Base-by-base conservation (phyloP, 192 early-diverging fungal species). In the Ramicandelaber brevisporus region DNA sequence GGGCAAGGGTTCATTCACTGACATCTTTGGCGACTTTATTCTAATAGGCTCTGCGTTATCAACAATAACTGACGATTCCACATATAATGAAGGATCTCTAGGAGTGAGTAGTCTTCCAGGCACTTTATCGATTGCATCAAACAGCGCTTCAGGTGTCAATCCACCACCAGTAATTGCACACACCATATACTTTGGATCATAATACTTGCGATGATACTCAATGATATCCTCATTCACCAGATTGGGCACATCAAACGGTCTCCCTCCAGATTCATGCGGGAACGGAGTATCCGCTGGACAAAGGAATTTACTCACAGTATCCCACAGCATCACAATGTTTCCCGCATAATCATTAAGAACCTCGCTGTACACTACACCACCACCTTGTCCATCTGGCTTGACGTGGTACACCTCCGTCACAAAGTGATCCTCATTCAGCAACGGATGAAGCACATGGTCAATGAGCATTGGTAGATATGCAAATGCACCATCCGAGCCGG, bases 361-460 rank as follows among this genome's bases (percentile, higher is more conserved):
- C 38, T 74, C 61, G 41, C 61, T 56, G 15, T 61, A 60, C 21
- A 87, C 82, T 5, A 87, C 82, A 10, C 82, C 82, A 17, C 79
- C 65, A 21, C 75, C 61, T 34, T 63, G 58, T 3, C 59, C 73
- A 1, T 55, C 44, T 11, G 44, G 59, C 29, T 84, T 76, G 20
- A 69, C 50, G 45, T 84, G 78, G 38, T 74, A 74, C 6, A 87
- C 80, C 17, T 79, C 72, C 17, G 71, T 79, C 29, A 68, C 52
- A 38, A 79, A 83, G 34, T 81, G 70, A 14, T 57, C 55, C 17
- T 71, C 65, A 14, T 54, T 33, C 27, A 87, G 50, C n/a, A 67
- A 55, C 6, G 78, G 78, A 33, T 63, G 46, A 19, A 84, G 39
- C 8, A 87, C 57, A 37, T 87, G 82, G 41, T 84, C 82, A 36